phyloP scores from a whole-genome alignment of 2,329 filamentous ascomycete genomes.

The Fusarium solani-melongenae region DNA sequence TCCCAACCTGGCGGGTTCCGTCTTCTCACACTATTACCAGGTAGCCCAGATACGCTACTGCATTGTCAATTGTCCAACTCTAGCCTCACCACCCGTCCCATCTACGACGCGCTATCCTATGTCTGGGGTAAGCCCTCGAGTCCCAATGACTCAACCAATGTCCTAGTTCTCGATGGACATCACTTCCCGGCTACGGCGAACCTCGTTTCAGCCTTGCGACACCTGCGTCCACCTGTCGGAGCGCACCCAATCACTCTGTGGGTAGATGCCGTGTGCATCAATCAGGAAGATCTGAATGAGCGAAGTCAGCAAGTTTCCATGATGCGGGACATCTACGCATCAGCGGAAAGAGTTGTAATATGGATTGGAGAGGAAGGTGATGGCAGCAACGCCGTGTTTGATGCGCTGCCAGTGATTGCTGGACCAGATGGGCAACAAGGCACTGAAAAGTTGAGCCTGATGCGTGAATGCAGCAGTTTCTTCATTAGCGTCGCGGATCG shows the following conservation, averaged over 20 bases:
- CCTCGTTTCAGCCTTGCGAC: not conserved
- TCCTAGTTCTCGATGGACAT: not conserved
- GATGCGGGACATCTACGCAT: not conserved
- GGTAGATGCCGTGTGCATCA: not conserved
- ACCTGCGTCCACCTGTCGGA: not conserved
- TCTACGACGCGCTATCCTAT: not conserved
- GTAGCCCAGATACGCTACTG: not conserved
- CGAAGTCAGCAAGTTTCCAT: not conserved
- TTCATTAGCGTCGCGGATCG: not conserved
- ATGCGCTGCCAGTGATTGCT: not conserved
- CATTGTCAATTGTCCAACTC: not conserved
- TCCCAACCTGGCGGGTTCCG: not conserved
- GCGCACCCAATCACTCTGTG: not conserved
- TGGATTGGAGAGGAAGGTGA: not conserved
- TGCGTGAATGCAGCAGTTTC: not conserved
- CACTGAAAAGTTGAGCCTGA: not conserved
- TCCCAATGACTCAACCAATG: not conserved
- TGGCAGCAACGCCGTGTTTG: not conserved
- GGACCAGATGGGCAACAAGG: not conserved
- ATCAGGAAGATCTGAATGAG: not conserved
- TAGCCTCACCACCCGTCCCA: not conserved
- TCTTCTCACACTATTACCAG: not conserved
- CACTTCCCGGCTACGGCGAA: not conserved
- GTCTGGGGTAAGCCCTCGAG: not conserved
- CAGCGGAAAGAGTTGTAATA: not conserved